Percentiles rank a stretch among this genome's conserved stretches.
These are phyloP conservation scores for Hypoxylon sp. DNA, from an alignment of 2,329 filamentous ascomycete species.

Conservation along the genomic window DNA sequence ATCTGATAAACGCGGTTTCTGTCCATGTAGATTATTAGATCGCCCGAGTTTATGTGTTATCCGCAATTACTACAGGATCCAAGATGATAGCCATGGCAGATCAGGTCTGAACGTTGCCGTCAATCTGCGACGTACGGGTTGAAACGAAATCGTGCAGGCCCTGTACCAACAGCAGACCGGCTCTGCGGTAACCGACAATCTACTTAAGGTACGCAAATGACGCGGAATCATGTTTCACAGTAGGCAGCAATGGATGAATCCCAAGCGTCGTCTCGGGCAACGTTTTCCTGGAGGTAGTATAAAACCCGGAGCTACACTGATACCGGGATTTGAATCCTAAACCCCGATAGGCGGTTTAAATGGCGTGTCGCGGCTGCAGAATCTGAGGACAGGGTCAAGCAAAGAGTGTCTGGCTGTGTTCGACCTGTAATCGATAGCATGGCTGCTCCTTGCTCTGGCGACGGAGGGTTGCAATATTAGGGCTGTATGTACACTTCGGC, in stretches of 20 bases:
- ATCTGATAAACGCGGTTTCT: neutral
- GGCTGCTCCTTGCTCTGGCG: neutral
- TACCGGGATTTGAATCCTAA: conserved; percentile 32
- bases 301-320: conserved; percentile 6
- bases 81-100: conserved; percentile 7
- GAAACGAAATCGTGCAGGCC: conserved; percentile 23
- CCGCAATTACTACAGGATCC: neutral
- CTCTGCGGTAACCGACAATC: conserved; percentile 18
- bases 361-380: conserved; percentile 35
- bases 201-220: conserved; percentile 6
- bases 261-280: conserved; percentile 9
- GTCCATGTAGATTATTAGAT: neutral
- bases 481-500: neutral
- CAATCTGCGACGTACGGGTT: conserved; percentile 16
- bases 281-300: neutral
- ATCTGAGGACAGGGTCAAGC: conserved; percentile 23
- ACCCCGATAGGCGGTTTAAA: conserved; percentile 29
- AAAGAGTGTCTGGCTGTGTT: conserved; percentile 13
- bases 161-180: conserved; percentile 29
- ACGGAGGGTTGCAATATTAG: neutral
- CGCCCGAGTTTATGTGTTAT: neutral
- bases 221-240: conserved; percentile 31
- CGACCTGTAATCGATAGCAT: conserved; percentile 20
- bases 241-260: conserved; percentile 23
- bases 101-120: neutral